Evolutionary conservation across 805 yeast genomes (phyloP), one percentile per base, ranked within the genome.

Genomic region (Candida odintsovae): DNA sequence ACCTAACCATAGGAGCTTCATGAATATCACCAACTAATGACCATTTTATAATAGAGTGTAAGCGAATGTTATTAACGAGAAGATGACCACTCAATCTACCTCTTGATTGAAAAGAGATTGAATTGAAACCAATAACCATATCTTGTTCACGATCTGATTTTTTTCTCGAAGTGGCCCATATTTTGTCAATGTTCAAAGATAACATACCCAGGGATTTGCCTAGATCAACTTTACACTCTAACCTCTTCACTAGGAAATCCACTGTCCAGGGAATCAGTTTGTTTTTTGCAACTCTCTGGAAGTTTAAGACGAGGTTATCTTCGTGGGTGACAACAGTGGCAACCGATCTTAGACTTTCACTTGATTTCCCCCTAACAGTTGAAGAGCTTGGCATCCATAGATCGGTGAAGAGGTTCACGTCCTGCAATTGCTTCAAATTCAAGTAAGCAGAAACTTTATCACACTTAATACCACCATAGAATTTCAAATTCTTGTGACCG

Each of bases 391-490:
- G 83, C 20, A 76, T 60, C 97, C 97, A 90, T 28, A 88, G 80
- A 64, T 90, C 95, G 46, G 72, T 72, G 65, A 94, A 94, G 23
- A 90, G 65, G 44, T 86, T 83, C 46, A 92, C 64, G 61, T 94
- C 97, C 60, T 90, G 97, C 43, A 86, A 71, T 62, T 94, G 97
- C 54, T 86, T 86, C 50, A 90, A 71, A 55, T 88, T 86, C 47
- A 94, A 66, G 56, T 78, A 85, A 0, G 86, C 74, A 29, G 70
- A 70, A 3, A 84, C 76, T 47, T 78, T 79, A 0, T 76, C 67
- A 6, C 89, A 54, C 10, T 74, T 68, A 4, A 78, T 80, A 0
- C 82, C 69, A 2, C 82, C 72, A 38, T 71, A 67, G 2, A 79
- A 58, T 38, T 71, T 75, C 13, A 69, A 57, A 1, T 61, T 56